Conservation (phyloP, 2,329 filamentous ascomycete species). For the Phaeosphaeriaceae sp. region DNA sequence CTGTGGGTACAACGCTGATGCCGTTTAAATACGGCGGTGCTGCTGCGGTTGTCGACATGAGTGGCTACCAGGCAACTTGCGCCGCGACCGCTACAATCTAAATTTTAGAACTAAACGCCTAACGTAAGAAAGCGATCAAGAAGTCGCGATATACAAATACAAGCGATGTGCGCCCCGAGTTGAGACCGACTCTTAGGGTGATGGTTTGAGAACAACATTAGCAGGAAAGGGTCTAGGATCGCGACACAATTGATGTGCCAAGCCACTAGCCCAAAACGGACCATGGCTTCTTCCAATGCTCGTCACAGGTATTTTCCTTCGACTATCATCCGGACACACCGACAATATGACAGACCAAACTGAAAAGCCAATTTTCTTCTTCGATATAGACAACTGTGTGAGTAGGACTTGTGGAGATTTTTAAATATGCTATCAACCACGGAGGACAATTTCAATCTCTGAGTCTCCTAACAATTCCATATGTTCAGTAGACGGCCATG, state of each 20-base stretch:
- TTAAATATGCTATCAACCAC: too few species aligned
- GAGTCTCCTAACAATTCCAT: background rate
- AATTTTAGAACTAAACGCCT: conserved; percentile 24
- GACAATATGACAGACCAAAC: conserved; percentile 32
- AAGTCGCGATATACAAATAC: conserved; percentile 34
- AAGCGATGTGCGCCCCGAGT: conserved; percentile 29
- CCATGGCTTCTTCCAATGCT: conserved; percentile 6
- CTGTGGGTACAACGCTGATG: conserved; percentile 44
- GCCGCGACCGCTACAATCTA: conserved; percentile 26
- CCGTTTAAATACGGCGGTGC: conserved; percentile 41
- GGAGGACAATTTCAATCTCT: too few species aligned
- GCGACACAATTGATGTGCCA: conserved; percentile 16
- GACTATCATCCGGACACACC: background rate
- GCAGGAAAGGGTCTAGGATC: conserved; percentile 9
- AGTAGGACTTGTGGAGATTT: conserved; percentile 31
- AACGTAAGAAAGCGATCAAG: conserved; percentile 20
- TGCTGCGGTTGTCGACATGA: conserved; percentile 41
- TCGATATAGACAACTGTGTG: conserved; percentile 97
- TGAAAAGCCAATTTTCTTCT: conserved; percentile 68
- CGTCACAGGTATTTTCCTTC: conserved; percentile 1
- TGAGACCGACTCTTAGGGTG: conserved; percentile 31
- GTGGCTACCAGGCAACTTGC: conserved; percentile 26
- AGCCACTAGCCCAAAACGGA: conserved; percentile 22
- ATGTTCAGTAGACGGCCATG: background rate
- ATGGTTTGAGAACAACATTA: conserved; percentile 21